Evolutionary conservation across 139 green algal genomes (phyloP).

Genomic region (Chlamydomonas applanata): DNA sequence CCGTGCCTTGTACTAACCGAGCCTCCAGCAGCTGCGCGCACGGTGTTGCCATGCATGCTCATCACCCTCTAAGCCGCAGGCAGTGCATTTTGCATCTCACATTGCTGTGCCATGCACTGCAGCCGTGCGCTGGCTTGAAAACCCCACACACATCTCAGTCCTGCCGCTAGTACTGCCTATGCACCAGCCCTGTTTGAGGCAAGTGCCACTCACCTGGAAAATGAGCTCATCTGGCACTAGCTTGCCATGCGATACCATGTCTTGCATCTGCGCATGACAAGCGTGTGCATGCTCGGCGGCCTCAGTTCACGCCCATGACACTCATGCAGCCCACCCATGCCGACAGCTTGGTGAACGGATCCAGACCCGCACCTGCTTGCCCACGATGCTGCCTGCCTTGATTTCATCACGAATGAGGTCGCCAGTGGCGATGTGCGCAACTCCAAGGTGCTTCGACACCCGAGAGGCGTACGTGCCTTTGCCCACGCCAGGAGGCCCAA

Average conservation of each 20-base stretch:
- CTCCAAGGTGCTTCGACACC: conserved; percentile 68
- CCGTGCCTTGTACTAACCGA: conserved; percentile 46
- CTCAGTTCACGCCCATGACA: neutral
- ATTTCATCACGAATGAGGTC: conserved; percentile 93
- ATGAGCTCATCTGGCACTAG: conserved; percentile 88
- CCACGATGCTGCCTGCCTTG: conserved; percentile 57
- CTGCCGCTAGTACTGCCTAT: too few species aligned
- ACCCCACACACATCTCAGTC: too few species aligned
- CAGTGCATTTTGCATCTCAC: too few species aligned
- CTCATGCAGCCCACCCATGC: neutral
- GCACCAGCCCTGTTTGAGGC: too few species aligned
- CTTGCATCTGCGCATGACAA: conserved; percentile 56
- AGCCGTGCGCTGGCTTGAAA: too few species aligned
- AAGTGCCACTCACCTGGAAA: conserved; percentile 67
- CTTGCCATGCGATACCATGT: conserved; percentile 67
- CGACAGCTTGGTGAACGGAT: neutral
- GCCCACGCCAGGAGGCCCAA: conserved; percentile 85
- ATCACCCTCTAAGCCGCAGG: neutral
- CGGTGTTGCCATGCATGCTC: too few species aligned
- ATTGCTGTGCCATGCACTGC: too few species aligned
- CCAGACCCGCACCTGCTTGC: conserved; percentile 53
- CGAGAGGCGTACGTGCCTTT: conserved; percentile 94
- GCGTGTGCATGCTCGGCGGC: neutral
- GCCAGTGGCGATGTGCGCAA: conserved; percentile 91
- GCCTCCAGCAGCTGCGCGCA: conserved; percentile 61